Evolutionary conservation across 164 flowering plant species (phyloP).

Genomic region (Magnolia officinalis): DNA sequence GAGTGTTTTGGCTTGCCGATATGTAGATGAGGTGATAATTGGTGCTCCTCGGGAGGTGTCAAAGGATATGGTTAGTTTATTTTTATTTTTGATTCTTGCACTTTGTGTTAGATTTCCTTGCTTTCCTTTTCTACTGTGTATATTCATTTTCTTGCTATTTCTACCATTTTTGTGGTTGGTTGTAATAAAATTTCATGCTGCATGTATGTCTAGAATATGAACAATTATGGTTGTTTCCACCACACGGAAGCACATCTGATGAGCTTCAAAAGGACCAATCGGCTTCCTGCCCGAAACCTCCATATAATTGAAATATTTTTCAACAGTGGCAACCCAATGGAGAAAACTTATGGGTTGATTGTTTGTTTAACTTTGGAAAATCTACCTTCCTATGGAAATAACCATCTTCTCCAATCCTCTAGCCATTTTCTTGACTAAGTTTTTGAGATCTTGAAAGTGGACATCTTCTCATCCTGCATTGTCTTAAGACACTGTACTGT

Average conservation of each 20-base stretch:
- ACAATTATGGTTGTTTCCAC: not conserved
- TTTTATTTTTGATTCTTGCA: slow-evolving; percentile 1
- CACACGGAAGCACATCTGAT: not conserved
- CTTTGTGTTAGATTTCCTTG: not conserved
- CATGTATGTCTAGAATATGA: not conserved
- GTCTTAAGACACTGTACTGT: no score
- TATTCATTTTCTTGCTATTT: not conserved
- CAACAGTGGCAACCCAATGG: not conserved
- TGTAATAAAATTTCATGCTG: not conserved
- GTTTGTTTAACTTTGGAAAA: no score
- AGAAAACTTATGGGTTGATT: no score
- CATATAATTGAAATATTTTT: not conserved
- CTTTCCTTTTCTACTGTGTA: not conserved
- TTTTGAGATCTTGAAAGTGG: not conserved
- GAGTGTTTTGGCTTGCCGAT: slow-evolving; percentile 91
- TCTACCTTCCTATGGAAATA: not conserved
- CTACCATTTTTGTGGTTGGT: not conserved
- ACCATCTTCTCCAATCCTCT: not conserved
- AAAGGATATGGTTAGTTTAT: slow-evolving; percentile 76
- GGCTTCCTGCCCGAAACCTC: not conserved
- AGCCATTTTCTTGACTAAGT: not conserved
- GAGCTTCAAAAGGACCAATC: not conserved
- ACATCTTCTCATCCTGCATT: not conserved
- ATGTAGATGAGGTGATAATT: slow-evolving; percentile 94
- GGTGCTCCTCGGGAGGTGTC: slow-evolving; percentile 98